Evolutionary conservation across 2,329 filamentous ascomycete genomes (phyloP).

Genomic region (Paracorniculantispora psalliotae): DNA sequence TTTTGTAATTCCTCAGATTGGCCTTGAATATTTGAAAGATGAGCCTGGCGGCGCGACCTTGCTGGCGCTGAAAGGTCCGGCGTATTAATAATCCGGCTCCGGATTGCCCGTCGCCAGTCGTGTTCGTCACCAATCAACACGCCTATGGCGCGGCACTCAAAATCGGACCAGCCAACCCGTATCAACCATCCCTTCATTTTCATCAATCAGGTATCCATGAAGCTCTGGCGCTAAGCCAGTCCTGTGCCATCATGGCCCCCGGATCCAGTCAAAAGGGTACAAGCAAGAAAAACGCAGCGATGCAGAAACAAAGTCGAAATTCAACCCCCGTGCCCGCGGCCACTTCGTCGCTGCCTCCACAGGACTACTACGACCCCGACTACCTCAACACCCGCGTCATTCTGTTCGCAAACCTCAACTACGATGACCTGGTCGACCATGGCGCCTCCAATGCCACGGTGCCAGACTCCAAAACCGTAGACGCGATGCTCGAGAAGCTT

Average conservation of each 20-base stretch:
- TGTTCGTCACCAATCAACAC: constrained; percentile 5
- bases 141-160: background rate
- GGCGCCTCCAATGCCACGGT: constrained; percentile 52
- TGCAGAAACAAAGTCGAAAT: constrained; percentile 70
- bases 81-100: constrained; percentile 6
- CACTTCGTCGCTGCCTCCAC: constrained; percentile 45
- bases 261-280: constrained; percentile 56
- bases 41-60: too few relatives aligned
- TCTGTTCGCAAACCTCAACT: constrained; percentile 53
- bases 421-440: constrained; percentile 67
- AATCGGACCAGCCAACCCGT: background rate
- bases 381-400: constrained; percentile 62
- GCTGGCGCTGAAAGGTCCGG: background rate
- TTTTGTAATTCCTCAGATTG: too few relatives aligned
- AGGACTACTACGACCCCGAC: constrained; percentile 54
- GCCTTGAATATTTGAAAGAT: too few relatives aligned
- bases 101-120: background rate
- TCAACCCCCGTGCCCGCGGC: constrained; percentile 62
- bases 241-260: constrained; percentile 46
- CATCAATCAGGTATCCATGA: constrained; percentile 8
- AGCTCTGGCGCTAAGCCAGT: constrained; percentile 11
- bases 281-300: constrained; percentile 59
- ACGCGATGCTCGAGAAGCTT: constrained; percentile 59
- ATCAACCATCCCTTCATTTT: constrained; percentile 1
- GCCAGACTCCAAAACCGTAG: constrained; percentile 59